Evolutionary conservation across 352 stramenopile species (phyloP).

Genomic region (Phytophthora kernoviae): DNA sequence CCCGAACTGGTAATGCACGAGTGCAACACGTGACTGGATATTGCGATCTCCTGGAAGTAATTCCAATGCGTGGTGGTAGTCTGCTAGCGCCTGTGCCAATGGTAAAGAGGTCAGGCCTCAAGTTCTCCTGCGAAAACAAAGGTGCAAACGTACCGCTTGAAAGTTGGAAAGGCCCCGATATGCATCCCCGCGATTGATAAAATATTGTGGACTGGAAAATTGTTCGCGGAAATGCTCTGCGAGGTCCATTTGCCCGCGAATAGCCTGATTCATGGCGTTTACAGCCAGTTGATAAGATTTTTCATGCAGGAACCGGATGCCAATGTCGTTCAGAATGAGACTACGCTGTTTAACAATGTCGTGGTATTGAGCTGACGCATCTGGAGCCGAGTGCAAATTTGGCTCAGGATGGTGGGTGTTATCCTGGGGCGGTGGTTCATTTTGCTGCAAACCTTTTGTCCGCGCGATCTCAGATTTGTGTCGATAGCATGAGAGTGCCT

Average conservation of each 20-base stretch:
- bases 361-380: constrained; percentile 56
- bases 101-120: constrained; percentile 1
- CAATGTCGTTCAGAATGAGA: constrained; percentile 80
- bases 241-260: constrained; percentile 60
- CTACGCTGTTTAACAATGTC: constrained; percentile 76
- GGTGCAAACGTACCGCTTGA: constrained; percentile 50
- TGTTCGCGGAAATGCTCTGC: constrained; percentile 49
- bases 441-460: constrained; percentile 14
- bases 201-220: constrained; percentile 56
- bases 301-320: constrained; percentile 52
- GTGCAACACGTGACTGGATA: constrained; percentile 61
- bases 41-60: constrained; percentile 52
- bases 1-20: constrained; percentile 86
- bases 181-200: constrained; percentile 72
- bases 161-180: constrained; percentile 76
- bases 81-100: constrained; percentile 58
- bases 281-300: constrained; percentile 75
- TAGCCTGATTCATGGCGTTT: constrained; percentile 84
- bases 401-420: constrained; percentile 11
- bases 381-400: constrained; percentile 18
- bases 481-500: constrained; percentile 55
- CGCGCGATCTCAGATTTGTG: constrained; percentile 25
- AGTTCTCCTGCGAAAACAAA: neutral
- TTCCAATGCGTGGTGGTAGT: constrained; percentile 80
- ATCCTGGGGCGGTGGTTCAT: constrained; percentile 9